A percentile compares a stretch with the other conserved stretches of the same genome.
phyloP scores from a whole-genome alignment of 179 eudicot genomes.

The Gypsophila paniculata region DNA sequence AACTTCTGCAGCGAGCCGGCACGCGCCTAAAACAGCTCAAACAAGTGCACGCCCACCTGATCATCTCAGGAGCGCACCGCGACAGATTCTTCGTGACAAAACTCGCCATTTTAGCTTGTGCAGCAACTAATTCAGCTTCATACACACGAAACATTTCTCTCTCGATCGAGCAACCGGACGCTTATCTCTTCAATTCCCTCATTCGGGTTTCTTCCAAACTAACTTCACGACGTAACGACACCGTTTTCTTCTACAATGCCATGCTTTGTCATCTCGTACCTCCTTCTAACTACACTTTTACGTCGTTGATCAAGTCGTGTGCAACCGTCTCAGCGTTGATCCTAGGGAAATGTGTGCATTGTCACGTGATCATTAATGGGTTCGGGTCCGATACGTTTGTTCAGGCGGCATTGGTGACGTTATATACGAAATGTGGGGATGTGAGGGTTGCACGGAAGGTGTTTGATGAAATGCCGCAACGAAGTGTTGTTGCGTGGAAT shows the following conservation, averaged over 20 bases:
- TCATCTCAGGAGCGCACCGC: constrained; percentile 23
- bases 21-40: constrained; percentile 22
- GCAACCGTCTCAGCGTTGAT: constrained; percentile 16
- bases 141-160: constrained; percentile 26
- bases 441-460: constrained; percentile 32
- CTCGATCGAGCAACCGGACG: constrained; percentile 28
- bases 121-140: constrained; percentile 14
- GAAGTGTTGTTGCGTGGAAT: constrained; percentile 35
- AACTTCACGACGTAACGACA: constrained; percentile 12
- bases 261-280: constrained; percentile 22
- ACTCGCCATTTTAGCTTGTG: constrained; percentile 27
- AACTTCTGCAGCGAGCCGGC: constrained; percentile 29
- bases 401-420: constrained; percentile 27
- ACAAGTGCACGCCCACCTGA: constrained; percentile 33
- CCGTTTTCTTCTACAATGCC: constrained; percentile 23
- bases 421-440: constrained; percentile 29
- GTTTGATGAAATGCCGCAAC: constrained; percentile 30
- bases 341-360: constrained; percentile 24
- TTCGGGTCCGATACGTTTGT: constrained; percentile 28
- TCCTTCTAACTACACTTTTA: constrained; percentile 30
- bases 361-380: constrained; percentile 29
- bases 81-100: constrained; percentile 27
- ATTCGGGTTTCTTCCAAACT: constrained; percentile 25
- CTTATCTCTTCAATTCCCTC: constrained; percentile 32
- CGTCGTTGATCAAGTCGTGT: constrained; percentile 27